A percentile compares a stretch with the other conserved stretches of the same genome.
Evolutionary conservation across 768 basidiomycete species (phyloP).

Genomic region (Hygrocybe punicea): DNA sequence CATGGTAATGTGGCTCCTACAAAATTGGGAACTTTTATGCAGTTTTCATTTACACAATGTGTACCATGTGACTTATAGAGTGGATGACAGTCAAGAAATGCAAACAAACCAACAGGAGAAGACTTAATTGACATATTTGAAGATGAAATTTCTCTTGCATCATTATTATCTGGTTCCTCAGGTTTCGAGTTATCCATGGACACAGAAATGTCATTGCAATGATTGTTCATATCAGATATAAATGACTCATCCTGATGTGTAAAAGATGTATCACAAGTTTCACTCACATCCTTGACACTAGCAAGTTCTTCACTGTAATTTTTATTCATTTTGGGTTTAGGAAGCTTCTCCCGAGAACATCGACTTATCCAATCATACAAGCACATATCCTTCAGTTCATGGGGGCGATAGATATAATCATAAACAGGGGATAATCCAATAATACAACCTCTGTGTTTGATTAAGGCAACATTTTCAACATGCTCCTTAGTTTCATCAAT

Average conservation of each 20-base stretch:
- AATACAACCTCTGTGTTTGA: constrained; percentile 14
- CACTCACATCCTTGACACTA: too few relatives aligned
- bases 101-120: constrained; percentile 28
- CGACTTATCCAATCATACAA: constrained; percentile 29
- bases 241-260: constrained; percentile 16
- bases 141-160: too few relatives aligned
- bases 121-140: constrained; percentile 14
- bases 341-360: constrained; percentile 10
- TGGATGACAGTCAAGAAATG: constrained; percentile 10
- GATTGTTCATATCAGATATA: constrained; percentile 3
- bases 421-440: constrained; percentile 18
- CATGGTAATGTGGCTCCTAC: constrained; percentile 30
- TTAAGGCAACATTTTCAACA: constrained; percentile 19
- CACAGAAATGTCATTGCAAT: too few relatives aligned
- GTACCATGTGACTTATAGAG: not conserved
- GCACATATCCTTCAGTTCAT: constrained; percentile 14
- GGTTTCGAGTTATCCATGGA: too few relatives aligned
- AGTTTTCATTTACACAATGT: not conserved
- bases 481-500: constrained; percentile 2
- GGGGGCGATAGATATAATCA: constrained; percentile 29
- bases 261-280: not conserved
- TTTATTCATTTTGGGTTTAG: constrained; percentile 1
- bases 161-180: too few relatives aligned
- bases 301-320: too few relatives aligned
- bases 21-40: constrained; percentile 24